Percentiles rank a stretch among this genome's conserved stretches.
Evolutionary conservation across 805 yeast genomes (phyloP).

Genomic region (Millerozyma miso): DNA sequence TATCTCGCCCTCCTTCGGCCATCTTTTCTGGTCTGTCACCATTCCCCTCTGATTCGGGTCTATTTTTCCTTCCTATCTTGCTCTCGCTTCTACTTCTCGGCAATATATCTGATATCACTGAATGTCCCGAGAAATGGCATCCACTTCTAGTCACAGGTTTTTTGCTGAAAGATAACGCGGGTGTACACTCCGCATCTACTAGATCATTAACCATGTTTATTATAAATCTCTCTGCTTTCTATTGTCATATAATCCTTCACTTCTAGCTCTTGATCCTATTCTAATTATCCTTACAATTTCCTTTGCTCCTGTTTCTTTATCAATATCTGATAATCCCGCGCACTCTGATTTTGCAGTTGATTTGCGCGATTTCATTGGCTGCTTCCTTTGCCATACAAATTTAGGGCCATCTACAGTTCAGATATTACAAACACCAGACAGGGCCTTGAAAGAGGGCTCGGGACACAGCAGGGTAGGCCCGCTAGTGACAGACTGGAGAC

Average conservation of each 20-base stretch:
- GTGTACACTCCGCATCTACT: slow-evolving; percentile 7
- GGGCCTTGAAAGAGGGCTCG: too few relatives aligned
- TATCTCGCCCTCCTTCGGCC: slow-evolving; percentile 8
- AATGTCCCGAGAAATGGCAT: slow-evolving; percentile 8
- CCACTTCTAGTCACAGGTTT: slow-evolving; percentile 20
- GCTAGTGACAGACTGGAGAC: too few relatives aligned
- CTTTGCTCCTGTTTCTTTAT: neutral
- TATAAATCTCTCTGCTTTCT: neutral
- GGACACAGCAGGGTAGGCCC: too few relatives aligned
- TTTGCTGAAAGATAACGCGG: slow-evolving; percentile 29
- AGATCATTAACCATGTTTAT: slow-evolving; percentile 3
- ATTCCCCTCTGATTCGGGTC: neutral
- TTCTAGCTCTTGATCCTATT: neutral
- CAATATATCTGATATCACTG: slow-evolving; percentile 25
- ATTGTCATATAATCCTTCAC: neutral
- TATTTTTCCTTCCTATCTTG: neutral
- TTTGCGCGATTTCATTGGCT: slow-evolving; percentile 1
- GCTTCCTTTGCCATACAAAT: neutral
- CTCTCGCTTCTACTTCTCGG: slow-evolving; percentile 8
- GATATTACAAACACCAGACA: neutral
- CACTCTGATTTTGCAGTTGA: slow-evolving; percentile 1
- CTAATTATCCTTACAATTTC: neutral
- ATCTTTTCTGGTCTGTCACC: neutral
- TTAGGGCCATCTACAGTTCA: neutral
- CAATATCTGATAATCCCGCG: neutral